Base-by-base conservation (phyloP, 139 green algal genomes). In the Tetradesmus obliquus region DNA sequence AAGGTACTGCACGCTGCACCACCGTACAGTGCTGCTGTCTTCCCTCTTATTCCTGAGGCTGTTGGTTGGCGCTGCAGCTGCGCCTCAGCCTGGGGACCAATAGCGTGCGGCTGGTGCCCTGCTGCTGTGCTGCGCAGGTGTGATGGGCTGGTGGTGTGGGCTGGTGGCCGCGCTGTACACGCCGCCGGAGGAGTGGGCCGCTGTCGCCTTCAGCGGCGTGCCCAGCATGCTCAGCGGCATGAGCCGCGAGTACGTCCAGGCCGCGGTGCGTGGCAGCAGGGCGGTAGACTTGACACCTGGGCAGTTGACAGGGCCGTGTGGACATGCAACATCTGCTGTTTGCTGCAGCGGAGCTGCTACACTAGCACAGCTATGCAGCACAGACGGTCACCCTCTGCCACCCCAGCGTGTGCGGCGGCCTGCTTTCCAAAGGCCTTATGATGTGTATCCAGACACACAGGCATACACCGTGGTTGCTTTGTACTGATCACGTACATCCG, bases 71-170 rank as follows among this genome's bases (percentile, higher is more conserved):
- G 0, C 19, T 51, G 19, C 72, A 32, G 17, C 72, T 24, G 72
- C 20, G 72, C 15, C 13, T 24, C 72, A 81, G 72, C 15, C 32
- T 45, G 32, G 32, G 32, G 32, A 45, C 32, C 32, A 45, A 45
- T 45, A 1, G 32, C 32, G 32, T 45, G 32, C 32, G 32, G 32
- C 32, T 45, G 32, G 32, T 45, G 32, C 32, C 32, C 32, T 45
- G 32, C 32, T 45, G 32, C 32, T 45, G 62, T 19, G 10, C 62
- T 72, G 62, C 62, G 10, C 10, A 5, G 62, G 17, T 76, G 66
- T 24, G 15, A 19, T 76, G 66, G 17, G 57, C 13, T 82, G n/a
- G 86, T 90, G 86, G 86, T 32, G 79, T 60, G 71, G 86, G n/a
- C 86, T 90, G 69, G 51, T 84, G 53, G 53, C 7, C 71, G 69